Conservation (phyloP, 495 filamentous ascomycete genomes). For the Podospora australis region DNA sequence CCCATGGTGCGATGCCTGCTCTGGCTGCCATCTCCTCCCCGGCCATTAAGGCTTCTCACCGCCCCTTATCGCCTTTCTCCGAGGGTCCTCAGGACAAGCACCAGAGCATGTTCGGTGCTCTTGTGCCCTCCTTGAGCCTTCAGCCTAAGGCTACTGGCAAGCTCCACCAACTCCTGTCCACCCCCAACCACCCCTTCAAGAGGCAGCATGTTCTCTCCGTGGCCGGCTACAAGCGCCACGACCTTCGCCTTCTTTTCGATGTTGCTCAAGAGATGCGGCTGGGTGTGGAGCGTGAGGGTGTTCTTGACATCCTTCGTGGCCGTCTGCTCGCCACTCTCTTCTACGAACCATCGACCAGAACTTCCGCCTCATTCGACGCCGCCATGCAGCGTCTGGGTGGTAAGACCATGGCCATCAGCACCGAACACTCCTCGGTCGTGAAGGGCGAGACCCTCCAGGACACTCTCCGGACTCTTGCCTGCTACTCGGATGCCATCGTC, state of each 20-base stretch:
- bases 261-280: constrained; percentile 95
- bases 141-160: constrained; percentile 29
- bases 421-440: constrained; percentile 72
- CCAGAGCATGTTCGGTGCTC: no score
- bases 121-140: constrained; percentile 45
- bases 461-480: constrained; percentile 85
- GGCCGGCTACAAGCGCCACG: constrained; percentile 74
- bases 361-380: constrained; percentile 91
- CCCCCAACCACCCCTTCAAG: constrained; percentile 75
- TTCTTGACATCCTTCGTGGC: constrained; percentile 79
- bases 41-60: constrained; percentile 43
- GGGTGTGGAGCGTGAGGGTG: constrained; percentile 82
- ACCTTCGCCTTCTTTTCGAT: constrained; percentile 89
- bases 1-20: constrained; percentile 52
- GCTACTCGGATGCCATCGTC: constrained; percentile 90
- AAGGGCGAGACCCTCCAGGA: constrained; percentile 95
- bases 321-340: constrained; percentile 85
- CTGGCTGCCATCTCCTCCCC: constrained; percentile 45
- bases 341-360: constrained; percentile 95
- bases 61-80: constrained; percentile 27
- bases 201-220: constrained; percentile 82
- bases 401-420: constrained; percentile 67
- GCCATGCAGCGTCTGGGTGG: constrained; percentile 97
- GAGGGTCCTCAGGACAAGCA: no score
- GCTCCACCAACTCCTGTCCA: constrained; percentile 63